Evolutionary conservation across 2,329 filamentous ascomycete genomes (phyloP), one percentile per base, ranked within the genome.

Genomic region (Chalaropsis ovoidea): DNA sequence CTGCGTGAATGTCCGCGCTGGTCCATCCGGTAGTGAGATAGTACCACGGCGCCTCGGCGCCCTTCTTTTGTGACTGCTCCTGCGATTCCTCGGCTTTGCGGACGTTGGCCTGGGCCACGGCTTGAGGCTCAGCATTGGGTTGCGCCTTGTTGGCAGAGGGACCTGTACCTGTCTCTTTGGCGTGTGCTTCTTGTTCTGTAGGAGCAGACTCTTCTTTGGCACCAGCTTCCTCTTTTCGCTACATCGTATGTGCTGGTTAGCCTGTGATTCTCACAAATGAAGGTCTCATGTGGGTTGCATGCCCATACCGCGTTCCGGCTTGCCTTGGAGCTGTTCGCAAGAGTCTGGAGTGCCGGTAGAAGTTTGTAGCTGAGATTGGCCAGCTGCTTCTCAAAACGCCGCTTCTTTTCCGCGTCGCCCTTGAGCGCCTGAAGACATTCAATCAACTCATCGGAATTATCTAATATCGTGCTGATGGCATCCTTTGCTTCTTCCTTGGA

Each of bases 21-120:
- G 73, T 78, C 81, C 79, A 87, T 66, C 77, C 78, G 64, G 75
- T 79, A 54, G 78, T 67, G 31, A 72, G 43, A 70, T 68, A 43
- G 69, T 70, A 49, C 47, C 65, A 67, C 6, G 71, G 71, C 43
- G 62, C 65, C 27, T 69, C 65, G 19, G 56, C 52, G 19, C 65
- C 66, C 35, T 67, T 67, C 22, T 54, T 61, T 2, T 43, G 63
- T 4, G 41, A 41, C 35, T 27, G 22, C 11, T 63, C 49, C 10
- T 43, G 35, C 11, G 65, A 43, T 24, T 24, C 54, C 15, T 52
- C 22, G 6, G 8, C 13, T 15, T 43, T 39, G 19, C n/a, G 3
- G 27, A n/a, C 42, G 10, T n/a, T 42, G 11, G 45, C 13, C 13
- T 49, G 47, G 27, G 39, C 41, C 5, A 10, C 17, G 13, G 39